Base-by-base conservation (phyloP, 345 rosid species). In the Rubroshorea leprosula region DNA sequence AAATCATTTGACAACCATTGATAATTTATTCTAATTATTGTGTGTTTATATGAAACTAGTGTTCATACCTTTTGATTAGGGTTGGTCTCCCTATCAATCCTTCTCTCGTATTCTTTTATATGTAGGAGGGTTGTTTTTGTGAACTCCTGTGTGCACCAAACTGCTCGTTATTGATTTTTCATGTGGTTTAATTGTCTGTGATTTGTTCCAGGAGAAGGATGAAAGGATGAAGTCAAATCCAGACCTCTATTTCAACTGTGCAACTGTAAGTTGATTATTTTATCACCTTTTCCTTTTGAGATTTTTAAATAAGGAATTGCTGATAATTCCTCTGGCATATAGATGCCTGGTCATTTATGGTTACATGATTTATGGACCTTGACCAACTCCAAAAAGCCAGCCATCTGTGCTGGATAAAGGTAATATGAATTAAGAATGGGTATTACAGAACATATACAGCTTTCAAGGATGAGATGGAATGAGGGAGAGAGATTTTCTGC, bases 241-340 rank as follows among this genome's bases (percentile, higher is more conserved):
- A 39, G 92, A 85, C 68, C 74, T 85, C 15, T 85, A 72, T 65
- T 82, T 74, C 62, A 82, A 85, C 55, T 69, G 84, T 62, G 92
- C 88, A 49, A 82, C 92, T 23, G 92, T 85, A 67, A 82, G 92
- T 75, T 57, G 13, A 24, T 17, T 39, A 52, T 39, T 51, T 52
- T 31, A 11, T 20, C 52, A 17, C 13, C 1, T 29, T 43, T 6
- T 44, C 27, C 24, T n/a, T 43, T 46, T 18, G 46, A 22, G 17
- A 23, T n/a, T n/a, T n/a, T n/a, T n/a, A 22, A 29, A 31, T 8
- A 20, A 38, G 7, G 18, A 55, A 63, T 57, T 52, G 45, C 38
- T 56, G 41, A 14, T n/a, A 64, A 16, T 51, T 29, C 18, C 46
- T 20, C 26, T 21, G 47, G 38, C 29, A 22, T 41, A 20, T 27